A percentile compares a stretch with the other conserved stretches of the same genome.
These are phyloP conservation scores for Trichoderma semiorbis DNA, from an alignment of 2,329 filamentous ascomycete genomes.

Conservation along the genomic window DNA sequence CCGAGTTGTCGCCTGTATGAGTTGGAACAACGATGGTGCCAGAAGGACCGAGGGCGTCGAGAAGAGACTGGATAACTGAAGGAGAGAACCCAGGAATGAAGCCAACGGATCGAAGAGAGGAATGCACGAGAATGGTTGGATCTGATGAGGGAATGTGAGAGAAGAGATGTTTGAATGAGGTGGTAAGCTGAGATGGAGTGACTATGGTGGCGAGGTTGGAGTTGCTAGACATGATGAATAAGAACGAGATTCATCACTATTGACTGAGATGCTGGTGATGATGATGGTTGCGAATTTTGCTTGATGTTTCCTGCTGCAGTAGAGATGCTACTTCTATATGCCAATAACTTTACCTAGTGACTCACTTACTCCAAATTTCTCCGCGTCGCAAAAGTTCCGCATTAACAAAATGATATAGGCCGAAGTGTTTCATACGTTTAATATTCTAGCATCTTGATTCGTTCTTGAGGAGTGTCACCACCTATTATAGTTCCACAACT, in stretches of 20 bases:
- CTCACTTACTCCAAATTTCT: background rate
- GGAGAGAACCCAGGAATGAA: background rate
- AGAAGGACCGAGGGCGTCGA: background rate
- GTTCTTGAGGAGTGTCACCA: background rate
- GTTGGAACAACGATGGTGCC: conserved; percentile 23
- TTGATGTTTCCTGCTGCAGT: background rate
- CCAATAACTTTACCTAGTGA: background rate
- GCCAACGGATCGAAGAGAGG: background rate
- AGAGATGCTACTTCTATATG: background rate
- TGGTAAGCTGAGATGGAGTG: background rate
- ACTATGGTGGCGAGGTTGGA: background rate
- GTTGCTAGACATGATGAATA: background rate
- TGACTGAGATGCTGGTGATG: too few relatives aligned
- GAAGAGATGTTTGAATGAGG: background rate
- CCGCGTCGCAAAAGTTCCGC: background rate
- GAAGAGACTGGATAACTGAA: background rate
- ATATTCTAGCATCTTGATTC: background rate
- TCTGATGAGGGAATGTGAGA: background rate
- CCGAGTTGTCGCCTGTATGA: conserved; percentile 21
- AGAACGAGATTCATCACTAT: background rate
- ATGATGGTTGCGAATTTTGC: too few relatives aligned
- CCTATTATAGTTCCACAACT: background rate
- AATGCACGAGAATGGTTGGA: background rate
- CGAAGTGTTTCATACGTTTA: too few relatives aligned
- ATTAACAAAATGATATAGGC: background rate